Base-by-base conservation (phyloP, 371 early-diverging fungal species). In the Syncephalis plumigaleata region DNA sequence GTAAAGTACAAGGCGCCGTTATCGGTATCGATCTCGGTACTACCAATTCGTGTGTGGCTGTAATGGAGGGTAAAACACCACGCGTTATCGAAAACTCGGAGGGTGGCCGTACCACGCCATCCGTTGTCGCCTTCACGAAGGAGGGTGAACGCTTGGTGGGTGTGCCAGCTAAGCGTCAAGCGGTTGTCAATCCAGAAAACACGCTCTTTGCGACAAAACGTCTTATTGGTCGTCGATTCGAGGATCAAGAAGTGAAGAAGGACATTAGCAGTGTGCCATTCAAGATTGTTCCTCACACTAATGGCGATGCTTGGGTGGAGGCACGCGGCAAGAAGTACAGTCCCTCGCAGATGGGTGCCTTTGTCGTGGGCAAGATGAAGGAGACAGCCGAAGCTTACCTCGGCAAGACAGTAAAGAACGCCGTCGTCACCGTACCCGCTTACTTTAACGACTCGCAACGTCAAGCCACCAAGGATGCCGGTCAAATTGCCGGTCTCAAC, bases 1-100 rank as follows among this genome's bases (percentile, higher is more conserved):
- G 7, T 11, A 31, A 31, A 31, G 31, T 31, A 4, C 31, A 31
- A 31, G 31, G 31, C 11, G 31, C 75, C 48, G 91, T 93, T 45
- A 89, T 99, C 54, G 99, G 99, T 61, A 96, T 99, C 55, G 99
- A 99, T 74, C 74, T 99, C 55, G 99, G 99, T 48, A 99, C 99
- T 42, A 99, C 99, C 52, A 97, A 98, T 77, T 95, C 98, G 15
- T 98, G 98, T 61, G 96, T 96, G 20, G 79, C 95, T 31, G 81
- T 97, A 37, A 90, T 96, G 84, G 94, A 96, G 67, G 93, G 98
- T 55, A 92, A 91, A 59, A 78, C 68, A 51, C 93, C 98, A 25
- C 71, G 85, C 49, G 96, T 99, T 27, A 88, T 99, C 64, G 93
- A 90, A 65, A 97, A 98, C 71, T 59, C 85, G 15, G 90, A 93